Conservation (phyloP, 2,329 filamentous ascomycete genomes). For the Plectosphaerella sp. region DNA sequence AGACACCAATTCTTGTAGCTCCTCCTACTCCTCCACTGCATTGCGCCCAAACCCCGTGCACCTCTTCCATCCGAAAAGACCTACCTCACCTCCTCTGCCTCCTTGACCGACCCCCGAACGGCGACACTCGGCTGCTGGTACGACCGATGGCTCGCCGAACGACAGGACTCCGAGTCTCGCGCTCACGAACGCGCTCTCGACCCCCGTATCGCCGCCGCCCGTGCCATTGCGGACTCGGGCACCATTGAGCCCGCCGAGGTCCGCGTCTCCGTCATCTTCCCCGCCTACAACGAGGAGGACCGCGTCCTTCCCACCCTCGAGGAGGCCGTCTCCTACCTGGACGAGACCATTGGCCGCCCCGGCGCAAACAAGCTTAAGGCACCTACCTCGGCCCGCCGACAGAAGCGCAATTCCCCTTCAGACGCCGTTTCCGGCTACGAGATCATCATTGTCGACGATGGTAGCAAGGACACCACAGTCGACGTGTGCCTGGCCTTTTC, state of each 20-base stretch:
- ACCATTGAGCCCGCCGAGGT: slow-evolving; percentile 71
- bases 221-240: slow-evolving; percentile 40
- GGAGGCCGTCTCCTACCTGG: slow-evolving; percentile 84
- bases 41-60: slow-evolving; percentile 76
- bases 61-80: slow-evolving; percentile 76
- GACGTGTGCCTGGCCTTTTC: slow-evolving; percentile 77
- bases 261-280: slow-evolving; percentile 88
- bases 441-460: slow-evolving; percentile 88
- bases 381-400: slow-evolving; percentile 17
- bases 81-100: slow-evolving; percentile 70
- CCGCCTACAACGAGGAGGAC: slow-evolving; percentile 90
- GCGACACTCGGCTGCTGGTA: slow-evolving; percentile 79
- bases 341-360: slow-evolving; percentile 65
- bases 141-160: slow-evolving; percentile 65
- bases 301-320: slow-evolving; percentile 80
- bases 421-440: slow-evolving; percentile 67
- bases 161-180: slow-evolving; percentile 41
- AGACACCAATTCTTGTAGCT: slow-evolving; percentile 25
- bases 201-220: slow-evolving; percentile 24
- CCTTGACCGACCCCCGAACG: slow-evolving; percentile 43
- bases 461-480: slow-evolving; percentile 77
- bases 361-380: background rate
- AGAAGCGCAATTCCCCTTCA: slow-evolving; percentile 29
- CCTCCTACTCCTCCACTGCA: slow-evolving; percentile 64
- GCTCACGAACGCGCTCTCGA: slow-evolving; percentile 21